Percentiles rank a stretch among this genome's conserved stretches.
Conservation (phyloP, 768 basidiomycete genomes). For the Pluteus cervinus region DNA sequence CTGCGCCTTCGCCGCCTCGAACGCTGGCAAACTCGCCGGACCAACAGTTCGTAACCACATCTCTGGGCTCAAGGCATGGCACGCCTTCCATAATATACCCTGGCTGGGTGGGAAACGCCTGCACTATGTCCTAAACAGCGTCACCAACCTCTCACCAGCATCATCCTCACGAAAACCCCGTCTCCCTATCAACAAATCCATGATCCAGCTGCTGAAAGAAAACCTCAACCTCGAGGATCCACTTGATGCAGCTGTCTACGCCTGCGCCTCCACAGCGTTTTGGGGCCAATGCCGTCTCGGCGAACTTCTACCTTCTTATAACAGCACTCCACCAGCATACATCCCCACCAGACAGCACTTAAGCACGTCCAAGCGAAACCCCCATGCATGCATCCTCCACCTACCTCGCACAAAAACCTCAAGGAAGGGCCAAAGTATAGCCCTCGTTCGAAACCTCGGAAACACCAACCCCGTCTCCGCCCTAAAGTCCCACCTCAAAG, state of each 20-base stretch:
- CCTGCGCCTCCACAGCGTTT: conserved; percentile 25
- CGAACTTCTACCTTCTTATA: too few relatives aligned
- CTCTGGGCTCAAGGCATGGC: not conserved
- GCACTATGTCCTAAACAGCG: not conserved
- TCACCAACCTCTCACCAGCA: too few relatives aligned
- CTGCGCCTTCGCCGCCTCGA: conserved; percentile 20
- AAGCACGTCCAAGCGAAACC: conserved; percentile 2
- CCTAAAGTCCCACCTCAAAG: conserved; percentile 14
- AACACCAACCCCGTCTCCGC: conserved; percentile 13
- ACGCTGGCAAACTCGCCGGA: conserved; percentile 13
- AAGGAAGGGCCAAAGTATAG: conserved; percentile 18
- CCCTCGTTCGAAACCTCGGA: conserved; percentile 11
- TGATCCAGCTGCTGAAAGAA: conserved; percentile 13
- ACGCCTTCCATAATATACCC: not conserved
- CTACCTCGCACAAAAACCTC: conserved; percentile 33
- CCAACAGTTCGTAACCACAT: conserved; percentile 5
- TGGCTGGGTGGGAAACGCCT: not conserved
- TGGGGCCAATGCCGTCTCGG: conserved; percentile 26
- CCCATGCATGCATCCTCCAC: conserved; percentile 10
- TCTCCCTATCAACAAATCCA: conserved; percentile 19
- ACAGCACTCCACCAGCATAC: too few relatives aligned
- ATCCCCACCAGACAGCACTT: conserved; percentile 12
- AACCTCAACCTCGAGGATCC: conserved; percentile 16
- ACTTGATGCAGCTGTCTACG: conserved; percentile 25
- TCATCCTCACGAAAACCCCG: conserved; percentile 13